Evolutionary conservation across 129 eudicot species (phyloP), one percentile per base, ranked within the genome.

Genomic region (Chrysanthemum makinoi): DNA sequence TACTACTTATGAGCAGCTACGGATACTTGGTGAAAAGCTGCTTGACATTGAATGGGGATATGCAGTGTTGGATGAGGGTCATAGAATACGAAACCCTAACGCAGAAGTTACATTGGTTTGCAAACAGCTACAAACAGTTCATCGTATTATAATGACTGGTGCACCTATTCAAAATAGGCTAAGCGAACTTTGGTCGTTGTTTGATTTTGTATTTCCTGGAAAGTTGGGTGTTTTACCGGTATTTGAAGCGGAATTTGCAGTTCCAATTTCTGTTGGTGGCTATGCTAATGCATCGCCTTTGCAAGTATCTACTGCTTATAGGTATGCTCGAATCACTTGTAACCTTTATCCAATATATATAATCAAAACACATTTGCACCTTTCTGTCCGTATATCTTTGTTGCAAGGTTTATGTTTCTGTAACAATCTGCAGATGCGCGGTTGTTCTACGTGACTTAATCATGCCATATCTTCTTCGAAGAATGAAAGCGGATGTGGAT

Each of bases 221-320:
- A 94, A 94, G 79, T 72, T 94, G 66, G 99, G 99, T 11, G 97
- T 94, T 17, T 65, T 94, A 50, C 99, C 99, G 5, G 87, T 94
- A 18, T 94, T 94, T 87, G 99, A 94, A 84, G 95, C 96, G 8
- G 99, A 94, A 73, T 94, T 94, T 71, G 93, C 99, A 0, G 96
- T 86, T 76, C 99, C 97, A 2, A 94, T 94, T 74, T 79, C 96
- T 72, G 96, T 94, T 84, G 99, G 99, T 72, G 99, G 99, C 43
- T 94, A 94, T 82, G 96, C 99, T 54, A 94, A 94, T 70, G 99
- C 99, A n/a, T 87, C 97, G 33, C 99, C 99, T 4, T 80, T 94
- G 78, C 99, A 94, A 86, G 99, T 94, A 43, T 90, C 99, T 73
- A 94, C 97, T 59, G 99, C 99, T 65, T 94, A 94, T 83, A 94